Base-by-base conservation (phyloP, 2,329 filamentous ascomycete species). In the Neurospora sp. region DNA sequence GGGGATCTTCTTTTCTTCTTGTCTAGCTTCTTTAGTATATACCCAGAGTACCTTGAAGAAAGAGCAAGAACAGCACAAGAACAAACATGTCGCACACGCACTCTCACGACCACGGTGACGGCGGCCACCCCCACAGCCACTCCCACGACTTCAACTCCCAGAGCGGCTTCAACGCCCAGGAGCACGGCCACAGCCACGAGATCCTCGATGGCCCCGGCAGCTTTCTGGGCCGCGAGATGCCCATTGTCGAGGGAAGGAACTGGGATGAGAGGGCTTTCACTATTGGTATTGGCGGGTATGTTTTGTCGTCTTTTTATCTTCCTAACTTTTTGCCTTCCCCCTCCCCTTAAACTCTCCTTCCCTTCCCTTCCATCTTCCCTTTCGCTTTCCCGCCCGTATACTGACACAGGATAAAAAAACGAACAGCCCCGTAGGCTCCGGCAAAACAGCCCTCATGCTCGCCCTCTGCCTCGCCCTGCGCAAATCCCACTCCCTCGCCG, bases 381-480 rank as follows among this genome's bases (percentile, higher is more conserved):
- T n/a, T 28, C 41, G 28, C 28, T 28, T 28, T 28, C 28, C 28
- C 28, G 28, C 4, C 3, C 4, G 28, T 28, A 28, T 28, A 28
- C 28, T 28, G 28, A 28, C 28, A 28, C 28, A 28, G 3, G 4
- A 28, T 28, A 28, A 28, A 28, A 28, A 28, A 28, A 28, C 28
- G 3, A 39, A 36, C 75, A 97, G 94, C 62, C 96, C 96, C 72
- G 96, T 99, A 69, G 96, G 96, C 73, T 97, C 94, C 33, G 96
- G 96, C 78, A 99, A 99, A 82, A 98, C 96, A 0, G 96, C 96
- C 19, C 87, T 98, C 37, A 98, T 99, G 95, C 89, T 97, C 11
- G 91, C 92, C 46, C 91, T 98, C 75, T 97, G 93, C 83, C 89
- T 89, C 41, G 90, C 91, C 8, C 89, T 99, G 6, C 91, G 96